Base-by-base conservation (phyloP, 768 basidiomycete genomes). In the Tulasnella calospora region DNA sequence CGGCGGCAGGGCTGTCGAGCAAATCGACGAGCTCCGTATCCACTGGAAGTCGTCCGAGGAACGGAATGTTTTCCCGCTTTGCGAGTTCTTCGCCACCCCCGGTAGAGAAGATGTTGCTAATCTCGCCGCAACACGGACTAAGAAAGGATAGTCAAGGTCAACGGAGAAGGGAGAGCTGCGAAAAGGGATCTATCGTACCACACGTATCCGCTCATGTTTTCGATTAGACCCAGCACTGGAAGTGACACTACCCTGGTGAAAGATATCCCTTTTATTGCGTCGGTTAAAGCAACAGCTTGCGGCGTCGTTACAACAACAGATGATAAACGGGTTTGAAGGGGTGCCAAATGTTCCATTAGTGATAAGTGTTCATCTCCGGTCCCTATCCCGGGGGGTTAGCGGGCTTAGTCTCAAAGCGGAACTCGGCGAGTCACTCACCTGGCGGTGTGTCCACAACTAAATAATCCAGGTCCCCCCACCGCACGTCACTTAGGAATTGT, bases 351-450 rank as follows among this genome's bases (percentile, higher is more conserved):
- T 82, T 98, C 96, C 80, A 99, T 87, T 71, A 99, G 87, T 46
- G 97, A 98, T 67, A 99, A 88, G 86, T 99, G 98, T 84, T 99
- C 98, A 86, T 99, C 98, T 30, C 98, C 99, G 55, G 98, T 99
- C 44, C 98, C 97, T 99, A 82, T n/a, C 35, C 47, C 69, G 33
- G 35, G 33, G 30, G 33, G 61, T 67, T 35, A 17, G 13, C 10
- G 17, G 30, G 33, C 30, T 17, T 23, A 33, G 15, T 30, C 30
- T 67, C 51, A n/a, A 51, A 51, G 7, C 23, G 33, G 38, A 67
- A 21, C 33, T 19, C 67, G 6, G 40, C 33, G 51, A 44, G 30
- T 67, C 27, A 83, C 89, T 81, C 81, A 98, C 97, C 98, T 82
- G 98, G 98, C 4, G 97, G 98, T 3, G 98, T 99, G 83, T 98